Evolutionary conservation across 2,329 filamentous ascomycete species (phyloP).

Genomic region (Aspergillus piperis): DNA sequence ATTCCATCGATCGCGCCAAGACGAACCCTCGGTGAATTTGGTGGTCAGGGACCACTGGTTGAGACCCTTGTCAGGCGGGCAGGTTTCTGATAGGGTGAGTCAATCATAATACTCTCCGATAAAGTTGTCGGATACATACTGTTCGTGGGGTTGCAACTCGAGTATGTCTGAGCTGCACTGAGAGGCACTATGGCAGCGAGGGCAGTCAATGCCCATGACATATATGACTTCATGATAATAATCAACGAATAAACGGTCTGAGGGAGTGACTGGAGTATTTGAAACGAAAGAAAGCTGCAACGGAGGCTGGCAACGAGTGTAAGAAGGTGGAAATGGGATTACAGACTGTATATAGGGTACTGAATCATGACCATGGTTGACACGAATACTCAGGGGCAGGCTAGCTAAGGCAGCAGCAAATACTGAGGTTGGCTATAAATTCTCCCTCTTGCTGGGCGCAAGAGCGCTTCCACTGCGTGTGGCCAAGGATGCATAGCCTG

Average conservation of each 20-base stretch:
- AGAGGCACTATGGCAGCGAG: conserved; percentile 11
- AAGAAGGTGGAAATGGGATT: not conserved
- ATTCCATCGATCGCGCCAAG: conserved; percentile 62
- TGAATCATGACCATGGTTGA: not conserved
- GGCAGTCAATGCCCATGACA: conserved; percentile 12
- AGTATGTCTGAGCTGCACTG: conserved; percentile 68
- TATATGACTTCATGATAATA: conserved; percentile 6
- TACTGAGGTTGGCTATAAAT: not conserved
- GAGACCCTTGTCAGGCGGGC: conserved; percentile 71
- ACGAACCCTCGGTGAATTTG: conserved; percentile 51
- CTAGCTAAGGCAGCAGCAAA: not conserved
- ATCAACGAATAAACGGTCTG: not conserved
- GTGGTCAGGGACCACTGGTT: conserved; percentile 41
- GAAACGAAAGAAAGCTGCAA: not conserved
- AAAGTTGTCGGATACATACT: conserved; percentile 13
- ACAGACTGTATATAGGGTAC: not conserved
- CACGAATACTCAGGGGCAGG: not conserved
- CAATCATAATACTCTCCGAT: not conserved
- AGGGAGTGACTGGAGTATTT: not conserved
- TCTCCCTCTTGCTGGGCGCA: not conserved
- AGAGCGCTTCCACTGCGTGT: not conserved
- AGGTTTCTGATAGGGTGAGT: conserved; percentile 45
- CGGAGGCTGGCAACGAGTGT: not conserved
- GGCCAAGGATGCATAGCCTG: not conserved
- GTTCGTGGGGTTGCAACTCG: conserved; percentile 69